A percentile compares a stretch with the other conserved stretches of the same genome.
Evolutionary conservation across 2,329 filamentous ascomycete species (phyloP).

Genomic region (Epichloe aotearoae): DNA sequence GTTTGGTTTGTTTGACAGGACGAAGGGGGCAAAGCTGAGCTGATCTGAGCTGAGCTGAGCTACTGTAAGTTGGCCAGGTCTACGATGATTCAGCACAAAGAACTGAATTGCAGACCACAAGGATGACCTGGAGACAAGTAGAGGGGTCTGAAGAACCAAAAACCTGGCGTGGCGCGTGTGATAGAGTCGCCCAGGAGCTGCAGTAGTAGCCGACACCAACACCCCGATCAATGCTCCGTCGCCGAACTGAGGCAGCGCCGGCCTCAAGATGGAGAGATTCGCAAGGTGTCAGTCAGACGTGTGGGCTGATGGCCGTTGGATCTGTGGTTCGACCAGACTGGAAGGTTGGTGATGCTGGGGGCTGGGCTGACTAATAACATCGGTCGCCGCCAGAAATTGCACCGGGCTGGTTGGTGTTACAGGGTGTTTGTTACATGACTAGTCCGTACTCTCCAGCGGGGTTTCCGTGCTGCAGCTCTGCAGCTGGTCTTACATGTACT

Average conservation of each 20-base stretch:
- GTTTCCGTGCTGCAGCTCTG: too few species aligned
- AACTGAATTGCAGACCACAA: not conserved
- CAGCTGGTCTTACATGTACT: not conserved
- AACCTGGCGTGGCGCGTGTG: not conserved
- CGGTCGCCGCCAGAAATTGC: not conserved
- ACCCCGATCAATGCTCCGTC: constrained; percentile 6
- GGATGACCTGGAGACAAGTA: not conserved
- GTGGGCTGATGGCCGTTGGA: not conserved
- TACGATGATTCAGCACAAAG: too few species aligned
- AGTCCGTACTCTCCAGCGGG: not conserved
- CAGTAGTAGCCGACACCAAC: not conserved
- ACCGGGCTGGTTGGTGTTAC: not conserved
- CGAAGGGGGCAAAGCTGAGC: too few species aligned
- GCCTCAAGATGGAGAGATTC: not conserved
- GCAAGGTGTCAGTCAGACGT: not conserved
- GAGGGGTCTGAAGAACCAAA: not conserved
- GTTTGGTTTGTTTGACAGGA: too few species aligned
- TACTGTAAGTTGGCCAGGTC: too few species aligned
- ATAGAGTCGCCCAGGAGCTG: not conserved
- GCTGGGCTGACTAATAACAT: not conserved
- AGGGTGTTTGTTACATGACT: not conserved
- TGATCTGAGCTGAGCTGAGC: too few species aligned
- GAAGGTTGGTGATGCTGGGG: not conserved
- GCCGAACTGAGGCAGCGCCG: constrained; percentile 1
- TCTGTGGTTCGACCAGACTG: not conserved